Base-by-base conservation (phyloP, 192 early-diverging fungal genomes). In the Coemansia sp. region DNA sequence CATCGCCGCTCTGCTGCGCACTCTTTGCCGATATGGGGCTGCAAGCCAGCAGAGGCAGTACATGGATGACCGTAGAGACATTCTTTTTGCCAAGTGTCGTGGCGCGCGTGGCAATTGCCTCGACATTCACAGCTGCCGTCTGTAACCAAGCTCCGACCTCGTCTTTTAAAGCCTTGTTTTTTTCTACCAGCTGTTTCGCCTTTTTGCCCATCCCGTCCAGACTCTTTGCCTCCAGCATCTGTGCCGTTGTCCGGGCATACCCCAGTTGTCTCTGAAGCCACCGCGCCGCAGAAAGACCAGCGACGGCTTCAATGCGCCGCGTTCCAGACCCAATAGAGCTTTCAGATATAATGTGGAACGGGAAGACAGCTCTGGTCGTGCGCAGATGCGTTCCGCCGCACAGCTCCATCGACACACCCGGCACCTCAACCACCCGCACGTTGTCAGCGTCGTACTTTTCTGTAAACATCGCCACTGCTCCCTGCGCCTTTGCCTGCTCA, bases 341-440 rank as follows among this genome's bases (percentile, higher is more conserved):
- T 69, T 99, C 97, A 64, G 95, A 89, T 31, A 94, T 73, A 56
- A 97, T 89, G 32, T 86, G 85, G 72, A 96, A 90, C 38, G 87
- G 84, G 78, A 91, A 96, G 65, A 97, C 96, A 28, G 92, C 92
- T 1, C 90, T 85, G 0, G 97, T 96, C 73, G 87, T 86, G 36
- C 82, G 85, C 71, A 97, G 90, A 66, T 99, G 97, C 20, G 96
- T 98, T 63, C 97, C 97, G 73, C 97, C 94, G 74, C 97, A 99
- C 72, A 99, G 94, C 75, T 99, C 97, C 65, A 95, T 84, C 34
- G 92, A 94, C 48, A 87, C 84, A n/a, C 83, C 82, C 7, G 81
- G 67, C 87, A 96, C 92, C 48, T 88, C 81, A 22, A 99, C 93
- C 25, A 99, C 95, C 60, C 96, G 90, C 38, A 99, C 97, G 12